These are phyloP conservation scores for Pelagophyceae sp. DNA, from an alignment of 352 stramenopile genomes.

Conservation along the genomic window DNA sequence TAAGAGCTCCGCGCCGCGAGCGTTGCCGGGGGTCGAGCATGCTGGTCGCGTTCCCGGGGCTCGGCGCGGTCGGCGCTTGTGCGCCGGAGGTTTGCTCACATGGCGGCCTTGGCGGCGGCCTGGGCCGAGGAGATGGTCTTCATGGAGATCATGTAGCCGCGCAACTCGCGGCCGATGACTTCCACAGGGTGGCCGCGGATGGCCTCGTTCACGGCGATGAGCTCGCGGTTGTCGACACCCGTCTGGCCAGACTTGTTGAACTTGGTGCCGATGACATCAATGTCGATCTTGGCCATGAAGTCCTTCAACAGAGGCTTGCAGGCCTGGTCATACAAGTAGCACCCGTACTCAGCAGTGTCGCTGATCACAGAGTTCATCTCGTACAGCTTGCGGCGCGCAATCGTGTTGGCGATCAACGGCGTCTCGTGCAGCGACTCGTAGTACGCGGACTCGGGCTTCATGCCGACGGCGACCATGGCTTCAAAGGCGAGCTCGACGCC, in stretches of 20 bases:
- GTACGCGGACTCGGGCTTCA: constrained; percentile 16
- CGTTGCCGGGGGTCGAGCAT: no score
- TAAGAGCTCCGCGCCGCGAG: no score
- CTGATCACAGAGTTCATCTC: constrained; percentile 14
- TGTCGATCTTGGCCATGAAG: constrained; percentile 3
- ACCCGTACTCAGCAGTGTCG: constrained; percentile 15
- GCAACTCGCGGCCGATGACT: constrained; percentile 3
- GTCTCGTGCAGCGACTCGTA: constrained; percentile 18
- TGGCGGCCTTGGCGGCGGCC: no score
- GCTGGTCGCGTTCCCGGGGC: no score
- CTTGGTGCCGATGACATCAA: background rate
- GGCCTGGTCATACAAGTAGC: constrained; percentile 17
- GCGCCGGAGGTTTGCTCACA: no score
- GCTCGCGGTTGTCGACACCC: background rate
- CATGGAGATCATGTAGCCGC: constrained; percentile 10
- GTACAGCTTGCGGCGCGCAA: constrained; percentile 12
- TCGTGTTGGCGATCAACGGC: constrained; percentile 15
- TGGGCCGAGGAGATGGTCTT: background rate
- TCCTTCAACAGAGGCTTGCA: background rate
- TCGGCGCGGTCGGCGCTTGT: no score
- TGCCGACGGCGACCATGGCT: constrained; percentile 5
- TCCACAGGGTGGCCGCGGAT: constrained; percentile 8
- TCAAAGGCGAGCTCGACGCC: constrained; percentile 15
- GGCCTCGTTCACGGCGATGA: background rate
- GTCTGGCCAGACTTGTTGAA: background rate